phyloP scores from a whole-genome alignment of 495 filamentous ascomycete genomes.

The Aspergillus haitiensis region DNA sequence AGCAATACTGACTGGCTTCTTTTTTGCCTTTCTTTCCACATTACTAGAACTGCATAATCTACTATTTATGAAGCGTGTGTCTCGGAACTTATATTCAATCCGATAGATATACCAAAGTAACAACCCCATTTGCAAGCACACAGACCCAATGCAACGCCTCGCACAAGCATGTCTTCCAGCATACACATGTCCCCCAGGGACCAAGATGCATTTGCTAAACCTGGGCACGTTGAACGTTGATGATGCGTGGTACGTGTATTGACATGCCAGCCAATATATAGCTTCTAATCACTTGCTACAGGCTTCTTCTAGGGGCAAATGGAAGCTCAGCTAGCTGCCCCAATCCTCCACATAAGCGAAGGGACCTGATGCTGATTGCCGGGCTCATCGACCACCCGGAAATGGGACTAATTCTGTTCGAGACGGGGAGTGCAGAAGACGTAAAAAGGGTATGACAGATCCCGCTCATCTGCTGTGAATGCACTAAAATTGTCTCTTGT shows the following conservation, averaged over 20 bases:
- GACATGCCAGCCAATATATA: background rate
- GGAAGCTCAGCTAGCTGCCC: slow-evolving; percentile 26
- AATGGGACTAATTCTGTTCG: slow-evolving; percentile 52
- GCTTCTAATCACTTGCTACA: background rate
- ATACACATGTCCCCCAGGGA: slow-evolving; percentile 24
- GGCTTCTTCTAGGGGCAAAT: slow-evolving; percentile 34
- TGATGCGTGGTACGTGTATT: slow-evolving; percentile 28
- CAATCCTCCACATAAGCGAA: slow-evolving; percentile 36
- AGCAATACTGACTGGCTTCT: too few species aligned
- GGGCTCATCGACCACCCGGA: slow-evolving; percentile 53
- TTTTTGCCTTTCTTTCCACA: too few species aligned
- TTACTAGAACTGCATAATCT: too few species aligned
- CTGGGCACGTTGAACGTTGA: slow-evolving; percentile 32
- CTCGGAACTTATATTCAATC: too few species aligned
- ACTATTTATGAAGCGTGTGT: too few species aligned
- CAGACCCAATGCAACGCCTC: slow-evolving; percentile 10
- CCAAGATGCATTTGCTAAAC: slow-evolving; percentile 36
- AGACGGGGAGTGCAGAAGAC: slow-evolving; percentile 52
- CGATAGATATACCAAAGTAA: too few species aligned
- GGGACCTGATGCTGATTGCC: slow-evolving; percentile 44
- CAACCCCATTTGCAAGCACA: too few species aligned
- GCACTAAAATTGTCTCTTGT: background rate
- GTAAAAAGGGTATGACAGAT: slow-evolving; percentile 33
- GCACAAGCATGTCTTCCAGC: slow-evolving; percentile 10
- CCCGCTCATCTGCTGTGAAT: background rate